phyloP scores from a whole-genome alignment of 2,329 filamentous ascomycete genomes.

The Pseudogymnoascus pannorum region DNA sequence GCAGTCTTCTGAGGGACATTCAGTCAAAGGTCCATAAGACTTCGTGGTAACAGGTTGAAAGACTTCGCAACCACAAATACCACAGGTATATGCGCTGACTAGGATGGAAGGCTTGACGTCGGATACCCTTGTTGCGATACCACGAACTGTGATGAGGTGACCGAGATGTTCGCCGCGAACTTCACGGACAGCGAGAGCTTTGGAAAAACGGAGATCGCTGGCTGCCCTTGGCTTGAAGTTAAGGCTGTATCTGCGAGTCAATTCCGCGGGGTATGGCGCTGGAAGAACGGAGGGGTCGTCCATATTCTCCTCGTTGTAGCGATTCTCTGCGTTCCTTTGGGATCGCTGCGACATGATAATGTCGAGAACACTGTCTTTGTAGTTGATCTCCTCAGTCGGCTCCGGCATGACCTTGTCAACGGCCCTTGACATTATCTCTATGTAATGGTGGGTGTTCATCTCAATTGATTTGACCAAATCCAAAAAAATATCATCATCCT shows the following conservation, averaged over 20 bases:
- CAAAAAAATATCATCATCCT: slow-evolving; percentile 47
- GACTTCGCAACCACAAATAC: slow-evolving; percentile 92
- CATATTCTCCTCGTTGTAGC: slow-evolving; percentile 57
- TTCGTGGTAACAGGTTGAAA: slow-evolving; percentile 93
- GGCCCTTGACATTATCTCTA: slow-evolving; percentile 82
- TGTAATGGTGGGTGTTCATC: slow-evolving; percentile 88
- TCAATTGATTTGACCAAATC: slow-evolving; percentile 79
- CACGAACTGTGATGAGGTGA: slow-evolving; percentile 85
- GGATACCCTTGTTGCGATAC: slow-evolving; percentile 89
- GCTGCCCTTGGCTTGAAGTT: slow-evolving; percentile 91
- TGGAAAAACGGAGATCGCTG: slow-evolving; percentile 53
- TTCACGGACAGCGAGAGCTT: slow-evolving; percentile 80
- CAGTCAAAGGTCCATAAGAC: slow-evolving; percentile 77
- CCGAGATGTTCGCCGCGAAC: slow-evolving; percentile 90
- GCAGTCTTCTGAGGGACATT: slow-evolving; percentile 88
- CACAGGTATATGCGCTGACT: slow-evolving; percentile 96
- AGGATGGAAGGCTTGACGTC: slow-evolving; percentile 97
- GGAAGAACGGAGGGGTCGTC: slow-evolving; percentile 58
- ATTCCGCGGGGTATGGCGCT: slow-evolving; percentile 80
- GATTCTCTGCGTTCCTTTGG: slow-evolving; percentile 72
- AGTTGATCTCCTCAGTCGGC: slow-evolving; percentile 72
- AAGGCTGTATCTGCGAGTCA: slow-evolving; percentile 88
- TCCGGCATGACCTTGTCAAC: slow-evolving; percentile 81
- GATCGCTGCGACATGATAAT: slow-evolving; percentile 91
- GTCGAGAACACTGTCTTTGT: slow-evolving; percentile 96